These are phyloP conservation scores for Chlamydomonas schloesseri DNA, from an alignment of 139 green algal genomes.

Conservation along the genomic window DNA sequence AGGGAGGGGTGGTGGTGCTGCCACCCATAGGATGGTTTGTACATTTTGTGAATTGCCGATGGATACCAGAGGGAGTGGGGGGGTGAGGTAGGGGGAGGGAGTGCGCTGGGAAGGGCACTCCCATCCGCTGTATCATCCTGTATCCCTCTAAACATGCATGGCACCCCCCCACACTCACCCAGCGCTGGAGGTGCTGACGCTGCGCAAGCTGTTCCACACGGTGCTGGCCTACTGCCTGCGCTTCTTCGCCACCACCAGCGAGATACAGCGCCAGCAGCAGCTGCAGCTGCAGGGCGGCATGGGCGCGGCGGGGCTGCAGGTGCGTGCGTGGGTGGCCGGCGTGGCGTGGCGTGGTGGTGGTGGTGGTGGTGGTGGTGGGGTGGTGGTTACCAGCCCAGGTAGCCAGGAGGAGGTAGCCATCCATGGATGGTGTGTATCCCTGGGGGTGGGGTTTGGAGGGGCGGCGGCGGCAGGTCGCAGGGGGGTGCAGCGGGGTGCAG, in stretches of 20 bases:
- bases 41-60: too few species aligned
- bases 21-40: neutral
- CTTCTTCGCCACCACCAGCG: conserved; percentile 19
- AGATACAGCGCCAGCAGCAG: conserved; percentile 22
- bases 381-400: too few species aligned
- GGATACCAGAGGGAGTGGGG: too few species aligned
- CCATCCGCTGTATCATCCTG: too few species aligned
- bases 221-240: conserved; percentile 71
- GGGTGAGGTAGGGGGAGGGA: too few species aligned
- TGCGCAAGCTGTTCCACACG: conserved; percentile 73
- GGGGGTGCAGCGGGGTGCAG: too few species aligned
- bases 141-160: neutral
- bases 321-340: neutral
- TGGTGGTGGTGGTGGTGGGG: too few species aligned
- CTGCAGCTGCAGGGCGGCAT: conserved; percentile 35
- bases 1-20: neutral
- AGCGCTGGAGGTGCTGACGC: conserved; percentile 67
- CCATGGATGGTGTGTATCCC: too few species aligned
- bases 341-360: neutral
- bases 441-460: too few species aligned
- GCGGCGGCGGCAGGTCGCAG: too few species aligned
- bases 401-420: too few species aligned
- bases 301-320: conserved; percentile 17
- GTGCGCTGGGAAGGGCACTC: too few species aligned
- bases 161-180: neutral